Evolutionary conservation across 495 filamentous ascomycete species (phyloP), one percentile per base, ranked within the genome.

Genomic region (Penicillium dipodomyicola): DNA sequence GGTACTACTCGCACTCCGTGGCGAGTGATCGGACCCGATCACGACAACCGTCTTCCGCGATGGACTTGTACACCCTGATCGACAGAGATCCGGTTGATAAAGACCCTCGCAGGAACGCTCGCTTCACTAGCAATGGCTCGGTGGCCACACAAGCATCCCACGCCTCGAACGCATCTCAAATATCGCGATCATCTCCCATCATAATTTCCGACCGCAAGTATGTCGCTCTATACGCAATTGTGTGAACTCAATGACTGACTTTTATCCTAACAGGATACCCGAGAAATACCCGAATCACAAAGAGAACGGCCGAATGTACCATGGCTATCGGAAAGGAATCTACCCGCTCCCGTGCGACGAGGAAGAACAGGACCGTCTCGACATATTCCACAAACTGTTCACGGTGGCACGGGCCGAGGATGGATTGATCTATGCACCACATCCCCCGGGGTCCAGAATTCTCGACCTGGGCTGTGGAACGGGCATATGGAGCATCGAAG

Each of bases 401-500:
- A 73, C 82, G 11, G 83, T 89, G 6, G 86, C 85, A 19, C 85
- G 90, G 41, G 75, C 68, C 56, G 77, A 54, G 76, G 86, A 59
- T 70, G 77, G 60, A 17, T 64, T 79, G 22, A 74, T 79, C 15
- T 77, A 77, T 55, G 74, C 87, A 1, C 77, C 91, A 11, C 73
- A 74, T 27, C 74, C 77, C 3, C 66, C 60, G 4, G 71, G 80
- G 52, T 74, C 73, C 40, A 71, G 82, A 22, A 85, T 96, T 39
- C 73, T 97, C 22, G 92, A 97, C 67, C 68, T 96, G 46, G 92
- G 92, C 25, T 90, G 87, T 58, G 92, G 92, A 11, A 96, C 92
- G 0, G 92, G 92, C 5, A 93, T 96, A 46, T 96, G 92, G 92
- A 81, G 84, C 20, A 92, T 95, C 63, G 88, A 94, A 60, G 86